Conservation (phyloP, 495 filamentous ascomycete genomes). For the Melanomma pulvis-pyrius region DNA sequence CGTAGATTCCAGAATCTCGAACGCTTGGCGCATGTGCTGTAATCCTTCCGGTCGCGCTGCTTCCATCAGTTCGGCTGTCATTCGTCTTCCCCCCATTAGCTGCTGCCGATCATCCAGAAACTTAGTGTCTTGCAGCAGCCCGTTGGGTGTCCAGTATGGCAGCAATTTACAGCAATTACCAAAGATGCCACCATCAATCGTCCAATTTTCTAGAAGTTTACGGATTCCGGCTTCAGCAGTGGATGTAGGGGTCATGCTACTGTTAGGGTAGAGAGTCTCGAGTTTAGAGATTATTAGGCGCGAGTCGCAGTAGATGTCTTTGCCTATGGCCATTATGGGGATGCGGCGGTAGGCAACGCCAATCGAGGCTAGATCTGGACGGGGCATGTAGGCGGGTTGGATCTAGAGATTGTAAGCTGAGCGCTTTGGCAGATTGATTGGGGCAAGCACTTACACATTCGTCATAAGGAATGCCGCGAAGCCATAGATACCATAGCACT, state of each 20-base stretch:
- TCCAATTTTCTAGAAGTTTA: slow-evolving; percentile 49
- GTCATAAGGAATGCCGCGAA: slow-evolving; percentile 59
- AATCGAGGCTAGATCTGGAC: slow-evolving; percentile 38
- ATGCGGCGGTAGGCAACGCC: slow-evolving; percentile 57
- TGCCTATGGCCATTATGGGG: slow-evolving; percentile 56
- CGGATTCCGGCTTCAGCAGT: neutral
- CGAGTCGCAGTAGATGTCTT: slow-evolving; percentile 44
- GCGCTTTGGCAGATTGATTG: neutral
- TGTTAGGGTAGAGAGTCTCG: slow-evolving; percentile 3
- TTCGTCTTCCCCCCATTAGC: slow-evolving; percentile 15
- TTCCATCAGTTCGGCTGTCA: slow-evolving; percentile 14
- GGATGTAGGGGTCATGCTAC: slow-evolving; percentile 2
- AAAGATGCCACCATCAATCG: slow-evolving; percentile 57
- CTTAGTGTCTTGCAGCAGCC: slow-evolving; percentile 52
- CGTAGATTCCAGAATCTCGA: slow-evolving; percentile 25
- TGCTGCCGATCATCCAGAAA: slow-evolving; percentile 57
- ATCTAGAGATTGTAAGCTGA: slow-evolving; percentile 42
- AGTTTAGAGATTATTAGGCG: slow-evolving; percentile 56
- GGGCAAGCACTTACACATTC: slow-evolving; percentile 48
- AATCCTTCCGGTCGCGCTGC: slow-evolving; percentile 19
- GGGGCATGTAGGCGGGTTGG: slow-evolving; percentile 47
- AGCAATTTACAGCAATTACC: slow-evolving; percentile 51
- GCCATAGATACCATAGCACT: slow-evolving; percentile 61
- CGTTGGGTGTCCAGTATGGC: slow-evolving; percentile 49
- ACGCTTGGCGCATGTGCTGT: slow-evolving; percentile 18